A percentile compares a stretch with the other conserved stretches of the same genome.
phyloP scores from a whole-genome alignment of 352 stramenopile species.

The Globisporangium megalacanthum region DNA sequence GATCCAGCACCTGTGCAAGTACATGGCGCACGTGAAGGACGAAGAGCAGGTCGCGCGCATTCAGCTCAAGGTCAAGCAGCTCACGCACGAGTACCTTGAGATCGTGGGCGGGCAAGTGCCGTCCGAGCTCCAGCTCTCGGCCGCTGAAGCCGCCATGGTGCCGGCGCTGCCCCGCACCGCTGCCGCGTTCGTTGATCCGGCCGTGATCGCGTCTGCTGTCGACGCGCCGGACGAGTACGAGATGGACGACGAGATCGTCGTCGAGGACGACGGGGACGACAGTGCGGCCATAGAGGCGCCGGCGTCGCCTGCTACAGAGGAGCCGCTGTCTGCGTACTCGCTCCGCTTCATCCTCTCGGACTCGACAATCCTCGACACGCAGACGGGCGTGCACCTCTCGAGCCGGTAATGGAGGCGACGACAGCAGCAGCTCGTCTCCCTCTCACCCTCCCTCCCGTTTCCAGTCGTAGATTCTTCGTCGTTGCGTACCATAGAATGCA shows the following conservation, averaged over 20 bases:
- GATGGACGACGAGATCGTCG: constrained; percentile 32
- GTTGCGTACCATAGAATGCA: constrained; percentile 2
- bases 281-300: constrained; percentile 1
- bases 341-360: constrained; percentile 77
- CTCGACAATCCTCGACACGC: constrained; percentile 66
- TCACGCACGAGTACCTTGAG: constrained; percentile 76
- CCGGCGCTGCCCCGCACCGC: constrained; percentile 36
- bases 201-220: constrained; percentile 44
- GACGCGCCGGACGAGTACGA: constrained; percentile 36
- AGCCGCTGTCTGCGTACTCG: constrained; percentile 65
- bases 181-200: constrained; percentile 41
- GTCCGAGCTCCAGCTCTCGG: constrained; percentile 58
- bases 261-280: constrained; percentile 35
- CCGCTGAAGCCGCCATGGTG: constrained; percentile 45
- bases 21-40: constrained; percentile 74
- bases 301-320: constrained; percentile 4
- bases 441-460: constrained; percentile 1
- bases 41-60: constrained; percentile 64
- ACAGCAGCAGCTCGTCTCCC: not conserved
- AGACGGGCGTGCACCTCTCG: constrained; percentile 35
- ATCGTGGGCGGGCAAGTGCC: constrained; percentile 71
- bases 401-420: constrained; percentile 1
- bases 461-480: not conserved
- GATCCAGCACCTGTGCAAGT: constrained; percentile 85
- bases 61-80: constrained; percentile 72